phyloP scores from a whole-genome alignment of 2,329 filamentous ascomycete species.

The Coniochaeta ligniaria region DNA sequence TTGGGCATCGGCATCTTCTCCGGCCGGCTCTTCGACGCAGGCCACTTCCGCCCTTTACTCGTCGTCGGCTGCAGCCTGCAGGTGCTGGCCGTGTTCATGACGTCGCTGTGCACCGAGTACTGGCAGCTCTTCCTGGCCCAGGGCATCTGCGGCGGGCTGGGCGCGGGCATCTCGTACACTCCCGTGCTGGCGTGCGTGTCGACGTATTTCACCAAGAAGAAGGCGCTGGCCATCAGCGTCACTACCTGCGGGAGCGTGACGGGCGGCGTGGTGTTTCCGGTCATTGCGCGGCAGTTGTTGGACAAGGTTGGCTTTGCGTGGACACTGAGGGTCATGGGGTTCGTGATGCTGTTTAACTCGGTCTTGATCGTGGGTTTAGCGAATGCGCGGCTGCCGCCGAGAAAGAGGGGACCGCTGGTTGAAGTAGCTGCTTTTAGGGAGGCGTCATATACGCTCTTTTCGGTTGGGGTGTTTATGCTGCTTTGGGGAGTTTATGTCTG shows the following conservation, averaged over 20 bases:
- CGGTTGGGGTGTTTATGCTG: constrained; percentile 7
- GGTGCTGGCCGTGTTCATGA: constrained; percentile 36
- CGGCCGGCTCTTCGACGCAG: constrained; percentile 39
- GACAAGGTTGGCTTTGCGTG: constrained; percentile 55
- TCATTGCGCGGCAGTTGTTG: constrained; percentile 45
- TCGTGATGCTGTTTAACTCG: constrained; percentile 30
- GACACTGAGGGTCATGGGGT: constrained; percentile 52
- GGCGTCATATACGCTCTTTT: constrained; percentile 7
- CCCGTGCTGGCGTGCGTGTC: constrained; percentile 40
- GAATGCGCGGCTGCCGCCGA: constrained; percentile 4
- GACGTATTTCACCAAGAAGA: constrained; percentile 48
- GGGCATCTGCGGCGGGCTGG: constrained; percentile 43
- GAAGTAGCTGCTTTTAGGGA: constrained; percentile 9
- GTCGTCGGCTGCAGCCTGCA: constrained; percentile 28
- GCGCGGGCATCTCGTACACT: constrained; percentile 43
- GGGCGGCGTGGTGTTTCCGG: constrained; percentile 56
- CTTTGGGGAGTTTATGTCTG: constrained; percentile 12
- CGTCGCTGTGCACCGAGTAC: constrained; percentile 32
- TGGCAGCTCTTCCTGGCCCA: constrained; percentile 45
- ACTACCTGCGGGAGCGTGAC: constrained; percentile 50
- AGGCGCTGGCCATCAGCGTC: constrained; percentile 49
- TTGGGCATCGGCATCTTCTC: constrained; percentile 36
- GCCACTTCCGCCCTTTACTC: constrained; percentile 30
- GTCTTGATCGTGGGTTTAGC: background rate
- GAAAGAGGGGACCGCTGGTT: constrained; percentile 11